Base-by-base conservation (phyloP, 495 filamentous ascomycete genomes). In the Sabuloglossum arenarium region DNA sequence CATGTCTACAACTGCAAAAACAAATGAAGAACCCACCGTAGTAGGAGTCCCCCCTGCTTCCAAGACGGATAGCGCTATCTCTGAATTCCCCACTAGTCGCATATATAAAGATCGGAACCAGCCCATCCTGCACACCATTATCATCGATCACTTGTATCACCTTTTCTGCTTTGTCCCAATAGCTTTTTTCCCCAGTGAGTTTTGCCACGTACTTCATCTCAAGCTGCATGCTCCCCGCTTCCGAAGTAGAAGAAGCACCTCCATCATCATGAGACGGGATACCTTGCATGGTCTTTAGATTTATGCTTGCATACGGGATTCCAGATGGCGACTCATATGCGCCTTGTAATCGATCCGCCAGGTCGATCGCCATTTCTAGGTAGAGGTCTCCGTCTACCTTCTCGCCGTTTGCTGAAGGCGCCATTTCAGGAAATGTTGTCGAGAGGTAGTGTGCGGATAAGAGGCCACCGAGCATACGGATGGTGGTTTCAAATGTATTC, bases 161-260 rank as follows among this genome's bases (percentile, higher is more conserved):
- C 59, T 83, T 86, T 68, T 97, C 93, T 14, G 82, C 88, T 60
- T 80, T 79, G 49, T 82, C 78, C 91, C 91, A 98, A 62, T 88
- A 96, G 55, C 85, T 75, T 14, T 80, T 79, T 67, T 99, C 91
- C 19, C 91, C 93, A 0, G 88, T 97, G 57, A 99, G 71, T 64
- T 93, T 93, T 47, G 91, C 85, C 21, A 99, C 75, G 63, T 99
- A 99, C 63, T 99, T 99, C 75, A 96, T 84, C 68, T 99, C 91
- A 12, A 99, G 76, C 69, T 99, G 91, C 46, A 97, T 65, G 3
- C 85, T 89, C 1, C 88, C 84, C 0, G 93, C 85, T 70, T 97
- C 93, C 9, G 91, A 86, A 0, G 89, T 96, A 1, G 88, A 94
- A 0, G 89, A 91, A 4, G 93, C 87, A 6, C 93, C 91, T n/a